Evolutionary conservation across 2,329 filamentous ascomycete species (phyloP), one percentile per base, ranked within the genome.

Genomic region (Didymella glomerata): DNA sequence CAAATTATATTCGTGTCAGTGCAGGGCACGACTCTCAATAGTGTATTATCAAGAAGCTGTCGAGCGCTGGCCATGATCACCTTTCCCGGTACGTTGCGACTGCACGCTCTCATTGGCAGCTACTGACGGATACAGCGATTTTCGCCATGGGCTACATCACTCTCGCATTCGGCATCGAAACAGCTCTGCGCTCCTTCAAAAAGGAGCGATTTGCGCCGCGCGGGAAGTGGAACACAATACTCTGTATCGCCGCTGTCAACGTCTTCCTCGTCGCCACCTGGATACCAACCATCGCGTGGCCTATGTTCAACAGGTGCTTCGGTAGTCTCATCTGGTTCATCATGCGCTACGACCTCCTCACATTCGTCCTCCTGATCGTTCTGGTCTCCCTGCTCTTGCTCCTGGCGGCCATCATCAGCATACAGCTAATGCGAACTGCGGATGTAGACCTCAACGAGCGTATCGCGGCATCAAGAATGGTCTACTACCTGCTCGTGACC

Each of bases 301-400:
- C 79, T 4, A 83, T 88, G 42, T 81, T 82, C 6, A 83, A 88
- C 63, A 81, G 83, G 51, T 91, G 89, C 76, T 87, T 90, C 66
- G 87, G 86, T 24, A 87, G 86, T 6, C 79, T 91, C 8, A 86
- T 90, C 64, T 90, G 86, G 86, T 89, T 89, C 61, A 79, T 90
- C 41, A 81, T 84, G 54, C 81, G 80, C 64, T 91, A 87, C 76
- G 82, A 86, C n/a, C 71, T 82, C 14, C 82, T 84, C 5, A 84
- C 83, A 57, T 84, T 90, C 54, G 80, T 79, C 10, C 69, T 89
- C 1, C 71, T 90, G 11, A 74, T 83, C 22, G 70, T 79, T 20
- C 79, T 88, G 42, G 77, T 82, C n/a, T 72, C 80, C 34, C 70
- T 83, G 24, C 76, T 90, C 51, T 69, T 86, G 14, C 62, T 82